phyloP scores from a whole-genome alignment of 768 basidiomycete species.

The Mycena venus region DNA sequence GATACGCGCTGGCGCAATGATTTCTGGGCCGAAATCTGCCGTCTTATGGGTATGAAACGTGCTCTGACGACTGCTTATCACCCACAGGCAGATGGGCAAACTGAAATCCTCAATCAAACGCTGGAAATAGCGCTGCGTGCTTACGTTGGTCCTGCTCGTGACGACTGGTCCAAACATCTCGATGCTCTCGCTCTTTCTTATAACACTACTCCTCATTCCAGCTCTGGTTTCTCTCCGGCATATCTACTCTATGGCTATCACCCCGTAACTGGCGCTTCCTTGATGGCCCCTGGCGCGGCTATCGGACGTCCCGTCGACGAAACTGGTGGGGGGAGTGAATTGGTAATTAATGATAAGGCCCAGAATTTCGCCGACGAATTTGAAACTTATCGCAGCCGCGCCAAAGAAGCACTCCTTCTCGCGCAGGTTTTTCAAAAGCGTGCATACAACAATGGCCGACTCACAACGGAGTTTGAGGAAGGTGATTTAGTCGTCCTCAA shows the following conservation, averaged over 20 bases:
- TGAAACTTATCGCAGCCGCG: not conserved
- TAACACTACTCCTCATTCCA: not conserved
- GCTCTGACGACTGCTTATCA: not conserved
- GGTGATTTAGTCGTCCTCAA: slow-evolving; percentile 38
- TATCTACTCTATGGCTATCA: not conserved
- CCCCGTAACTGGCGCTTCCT: not conserved
- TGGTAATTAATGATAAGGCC: slow-evolving; percentile 1
- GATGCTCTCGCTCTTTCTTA: not conserved
- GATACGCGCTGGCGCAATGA: not conserved
- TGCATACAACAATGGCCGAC: slow-evolving; percentile 29
- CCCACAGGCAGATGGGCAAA: not conserved
- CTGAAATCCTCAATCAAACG: not conserved
- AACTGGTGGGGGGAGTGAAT: not conserved
- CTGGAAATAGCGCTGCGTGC: not conserved
- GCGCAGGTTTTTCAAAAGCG: slow-evolving; percentile 24
- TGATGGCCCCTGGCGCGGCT: not conserved
- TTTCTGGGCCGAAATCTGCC: not conserved
- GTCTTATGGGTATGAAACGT: not conserved
- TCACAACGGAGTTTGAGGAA: slow-evolving; percentile 17
- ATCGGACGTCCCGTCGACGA: not conserved
- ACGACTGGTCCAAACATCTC: not conserved
- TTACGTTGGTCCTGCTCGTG: not conserved
- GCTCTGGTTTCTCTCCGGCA: not conserved
- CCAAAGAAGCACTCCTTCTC: not conserved
- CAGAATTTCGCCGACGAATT: slow-evolving; percentile 6